phyloP scores from a whole-genome alignment of 2,329 filamentous ascomycete genomes.

The Fusarium solani-melongenae region DNA sequence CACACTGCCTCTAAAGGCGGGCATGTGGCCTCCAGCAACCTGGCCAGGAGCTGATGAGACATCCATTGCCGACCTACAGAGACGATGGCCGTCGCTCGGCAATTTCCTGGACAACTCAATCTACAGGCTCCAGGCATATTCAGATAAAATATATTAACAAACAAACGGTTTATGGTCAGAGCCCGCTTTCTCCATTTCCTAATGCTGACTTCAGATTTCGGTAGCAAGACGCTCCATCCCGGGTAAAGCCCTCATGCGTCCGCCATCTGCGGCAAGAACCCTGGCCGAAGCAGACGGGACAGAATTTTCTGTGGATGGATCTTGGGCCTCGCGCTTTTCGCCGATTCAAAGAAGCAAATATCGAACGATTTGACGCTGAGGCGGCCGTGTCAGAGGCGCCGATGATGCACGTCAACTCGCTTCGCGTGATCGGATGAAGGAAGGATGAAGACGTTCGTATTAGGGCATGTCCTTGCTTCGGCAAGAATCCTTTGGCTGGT shows the following conservation, averaged over 20 bases:
- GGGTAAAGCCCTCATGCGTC: neutral
- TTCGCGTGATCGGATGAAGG: conserved; percentile 4
- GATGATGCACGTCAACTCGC: conserved; percentile 22
- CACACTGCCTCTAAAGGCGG: neutral
- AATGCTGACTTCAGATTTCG: neutral
- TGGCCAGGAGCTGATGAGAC: neutral
- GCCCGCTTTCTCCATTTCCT: neutral
- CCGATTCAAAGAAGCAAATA: conserved; percentile 20
- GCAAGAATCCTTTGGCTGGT: conserved; percentile 1
- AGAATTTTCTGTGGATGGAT: conserved; percentile 4
- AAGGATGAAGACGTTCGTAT: conserved; percentile 5
- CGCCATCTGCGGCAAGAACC: neutral
- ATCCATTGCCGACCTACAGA: neutral
- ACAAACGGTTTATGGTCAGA: neutral
- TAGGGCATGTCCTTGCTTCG: conserved; percentile 1
- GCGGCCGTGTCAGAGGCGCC: conserved; percentile 6
- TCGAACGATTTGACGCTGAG: conserved; percentile 16
- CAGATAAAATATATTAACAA: neutral
- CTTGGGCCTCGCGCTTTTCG: neutral
- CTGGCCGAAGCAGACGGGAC: neutral
- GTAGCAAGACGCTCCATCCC: neutral
- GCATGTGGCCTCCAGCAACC: neutral
- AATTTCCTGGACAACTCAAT: neutral
- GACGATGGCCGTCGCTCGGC: neutral
- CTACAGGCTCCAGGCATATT: neutral